phyloP scores from a whole-genome alignment of 129 eudicot species.

The Saposhnikovia divaricata region DNA sequence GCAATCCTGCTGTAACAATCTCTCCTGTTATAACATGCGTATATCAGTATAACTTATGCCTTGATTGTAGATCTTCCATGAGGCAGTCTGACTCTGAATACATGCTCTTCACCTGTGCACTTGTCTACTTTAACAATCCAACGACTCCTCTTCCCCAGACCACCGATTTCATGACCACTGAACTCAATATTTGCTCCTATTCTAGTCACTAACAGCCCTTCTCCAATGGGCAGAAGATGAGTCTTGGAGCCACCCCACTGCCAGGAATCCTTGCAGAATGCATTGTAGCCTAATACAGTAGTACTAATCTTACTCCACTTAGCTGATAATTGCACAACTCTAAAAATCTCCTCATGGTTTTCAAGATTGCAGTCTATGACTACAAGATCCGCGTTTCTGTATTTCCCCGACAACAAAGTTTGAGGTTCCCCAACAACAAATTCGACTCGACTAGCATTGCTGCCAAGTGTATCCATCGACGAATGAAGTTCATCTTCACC shows the following conservation, averaged over 20 bases:
- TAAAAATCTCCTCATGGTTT: constrained; percentile 49
- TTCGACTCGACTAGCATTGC: constrained; percentile 30
- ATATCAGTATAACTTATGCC: constrained; percentile 19
- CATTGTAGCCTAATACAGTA: constrained; percentile 76
- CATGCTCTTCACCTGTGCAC: constrained; percentile 95
- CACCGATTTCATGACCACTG: neutral
- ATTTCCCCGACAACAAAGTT: constrained; percentile 32
- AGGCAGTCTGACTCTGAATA: constrained; percentile 68
- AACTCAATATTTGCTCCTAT: constrained; percentile 19
- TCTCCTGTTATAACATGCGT: neutral
- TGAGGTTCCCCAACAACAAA: constrained; percentile 54
- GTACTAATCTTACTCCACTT: constrained; percentile 27
- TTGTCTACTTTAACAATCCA: constrained; percentile 80
- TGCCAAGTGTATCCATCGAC: constrained; percentile 31
- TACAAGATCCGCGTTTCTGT: constrained; percentile 63
- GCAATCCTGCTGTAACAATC: neutral
- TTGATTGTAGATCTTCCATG: constrained; percentile 30
- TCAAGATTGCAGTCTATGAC: constrained; percentile 79
- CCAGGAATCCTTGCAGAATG: constrained; percentile 67
- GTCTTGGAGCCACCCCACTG: constrained; percentile 40
- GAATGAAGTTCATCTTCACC: constrained; percentile 24
- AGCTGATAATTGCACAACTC: constrained; percentile 28
- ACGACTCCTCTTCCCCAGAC: constrained; percentile 30
- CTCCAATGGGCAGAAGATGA: constrained; percentile 88
- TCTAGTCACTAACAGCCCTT: constrained; percentile 67